Evolutionary conservation across 1,139 yeast genomes (phyloP).

Genomic region (Taiozyma sp.): DNA sequence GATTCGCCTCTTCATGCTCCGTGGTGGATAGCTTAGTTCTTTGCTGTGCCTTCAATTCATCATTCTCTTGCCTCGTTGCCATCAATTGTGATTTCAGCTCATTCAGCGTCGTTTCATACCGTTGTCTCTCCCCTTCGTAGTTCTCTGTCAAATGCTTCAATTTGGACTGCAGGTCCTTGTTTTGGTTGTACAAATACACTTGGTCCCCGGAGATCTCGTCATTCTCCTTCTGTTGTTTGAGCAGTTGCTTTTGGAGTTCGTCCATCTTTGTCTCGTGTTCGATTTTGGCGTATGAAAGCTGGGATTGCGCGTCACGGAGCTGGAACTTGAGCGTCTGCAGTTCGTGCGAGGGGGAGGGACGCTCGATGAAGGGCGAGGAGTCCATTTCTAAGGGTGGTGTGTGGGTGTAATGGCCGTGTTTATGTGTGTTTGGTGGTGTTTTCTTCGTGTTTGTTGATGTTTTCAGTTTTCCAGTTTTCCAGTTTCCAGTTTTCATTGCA

Average conservation of each 20-base stretch:
- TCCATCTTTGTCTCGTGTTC: neutral
- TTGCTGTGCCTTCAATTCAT: constrained; percentile 13
- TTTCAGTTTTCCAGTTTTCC: too few relatives aligned
- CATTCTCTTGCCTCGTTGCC: constrained; percentile 16
- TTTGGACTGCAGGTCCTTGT: constrained; percentile 28
- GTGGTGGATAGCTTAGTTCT: neutral
- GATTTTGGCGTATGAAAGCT: constrained; percentile 7
- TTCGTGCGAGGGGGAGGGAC: constrained; percentile 3
- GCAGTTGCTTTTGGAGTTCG: constrained; percentile 19
- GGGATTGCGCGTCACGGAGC: constrained; percentile 26
- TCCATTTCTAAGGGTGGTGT: neutral
- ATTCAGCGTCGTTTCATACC: constrained; percentile 13
- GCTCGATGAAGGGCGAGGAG: neutral
- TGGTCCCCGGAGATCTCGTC: constrained; percentile 33
- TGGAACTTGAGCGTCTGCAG: constrained; percentile 29
- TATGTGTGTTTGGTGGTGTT: constrained; percentile 1
- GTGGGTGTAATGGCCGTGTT: neutral
- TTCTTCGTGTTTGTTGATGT: neutral
- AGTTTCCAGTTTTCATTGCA: neutral
- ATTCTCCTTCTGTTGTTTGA: constrained; percentile 17
- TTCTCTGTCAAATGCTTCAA: constrained; percentile 26
- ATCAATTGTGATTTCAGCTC: constrained; percentile 14
- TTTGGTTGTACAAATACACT: constrained; percentile 35
- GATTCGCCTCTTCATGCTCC: neutral
- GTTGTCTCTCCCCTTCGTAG: constrained; percentile 20